Conservation (phyloP, 306 rosid genomes). For the Begonia masoniana region DNA sequence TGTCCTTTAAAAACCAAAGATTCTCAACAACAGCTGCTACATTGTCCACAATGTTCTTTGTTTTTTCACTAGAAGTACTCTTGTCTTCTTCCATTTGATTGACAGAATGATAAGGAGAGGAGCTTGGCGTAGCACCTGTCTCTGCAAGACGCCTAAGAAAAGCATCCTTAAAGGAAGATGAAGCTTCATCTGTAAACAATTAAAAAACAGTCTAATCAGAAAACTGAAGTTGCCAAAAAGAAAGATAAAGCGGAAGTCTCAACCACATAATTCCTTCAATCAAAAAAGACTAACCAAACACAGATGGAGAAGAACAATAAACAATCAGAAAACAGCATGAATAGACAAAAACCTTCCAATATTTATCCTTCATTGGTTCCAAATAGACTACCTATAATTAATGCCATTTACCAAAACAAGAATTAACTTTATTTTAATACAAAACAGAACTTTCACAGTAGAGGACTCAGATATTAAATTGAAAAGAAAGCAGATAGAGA, state of each 20-base stretch:
- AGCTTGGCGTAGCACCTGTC: slow-evolving; percentile 80
- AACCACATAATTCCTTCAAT: too few species aligned
- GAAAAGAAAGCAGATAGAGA: too few species aligned
- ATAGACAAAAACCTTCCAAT: too few species aligned
- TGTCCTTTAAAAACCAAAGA: slow-evolving; percentile 49
- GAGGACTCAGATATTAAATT: too few species aligned
- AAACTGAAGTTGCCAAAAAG: not conserved
- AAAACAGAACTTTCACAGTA: too few species aligned
- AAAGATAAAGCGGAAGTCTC: not conserved
- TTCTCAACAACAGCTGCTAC: slow-evolving; percentile 33
- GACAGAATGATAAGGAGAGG: slow-evolving; percentile 28
- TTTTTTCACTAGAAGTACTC: slow-evolving; percentile 20
- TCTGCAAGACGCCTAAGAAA: slow-evolving; percentile 62
- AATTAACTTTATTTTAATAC: too few species aligned
- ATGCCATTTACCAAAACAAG: too few species aligned
- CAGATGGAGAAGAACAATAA: too few species aligned
- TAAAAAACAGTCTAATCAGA: slow-evolving; percentile 14
- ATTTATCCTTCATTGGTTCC: too few species aligned
- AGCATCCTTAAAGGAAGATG: slow-evolving; percentile 43
- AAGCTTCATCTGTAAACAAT: slow-evolving; percentile 42
- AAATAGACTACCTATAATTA: too few species aligned
- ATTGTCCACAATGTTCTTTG: slow-evolving; percentile 33
- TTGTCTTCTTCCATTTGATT: slow-evolving; percentile 34
- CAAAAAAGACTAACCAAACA: too few species aligned
- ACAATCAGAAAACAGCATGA: too few species aligned